Conservation (phyloP, 345 rosid species). For the Noccaea caerulescens region DNA sequence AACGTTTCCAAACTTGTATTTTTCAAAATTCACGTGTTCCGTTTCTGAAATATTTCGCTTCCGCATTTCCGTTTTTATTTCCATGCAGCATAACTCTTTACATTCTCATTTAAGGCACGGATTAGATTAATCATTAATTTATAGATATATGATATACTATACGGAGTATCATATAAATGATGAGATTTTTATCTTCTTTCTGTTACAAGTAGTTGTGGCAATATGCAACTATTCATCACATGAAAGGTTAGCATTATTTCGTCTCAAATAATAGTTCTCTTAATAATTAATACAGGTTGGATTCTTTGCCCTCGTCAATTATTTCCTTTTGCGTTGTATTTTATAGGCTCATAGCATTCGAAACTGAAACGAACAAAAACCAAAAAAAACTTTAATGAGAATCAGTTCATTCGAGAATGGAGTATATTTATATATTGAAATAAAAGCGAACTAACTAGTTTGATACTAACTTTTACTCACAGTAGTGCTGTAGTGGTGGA, state of each 20-base stretch:
- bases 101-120: conserved; percentile 8
- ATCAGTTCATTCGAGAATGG: not conserved
- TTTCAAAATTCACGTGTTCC: too few relatives aligned
- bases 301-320: conserved; percentile 31
- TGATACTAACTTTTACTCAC: not conserved
- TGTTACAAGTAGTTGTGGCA: conserved; percentile 38
- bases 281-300: conserved; percentile 42
- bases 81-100: not conserved
- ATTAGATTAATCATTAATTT: not conserved
- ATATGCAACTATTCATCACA: conserved; percentile 41
- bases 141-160: conserved; percentile 1
- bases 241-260: conserved; percentile 36
- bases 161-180: not conserved
- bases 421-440: not conserved
- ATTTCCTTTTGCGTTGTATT: conserved; percentile 8
- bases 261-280: conserved; percentile 27
- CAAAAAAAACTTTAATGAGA: not conserved
- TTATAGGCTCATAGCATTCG: not conserved
- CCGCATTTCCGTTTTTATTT: too few relatives aligned
- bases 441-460: not conserved
- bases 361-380: not conserved
- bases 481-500: not conserved
- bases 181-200: conserved; percentile 24
- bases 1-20: too few relatives aligned
- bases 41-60: too few relatives aligned